Percentiles rank a stretch among this genome's conserved stretches.
phyloP scores from a whole-genome alignment of 2,329 filamentous ascomycete genomes.

The Dothiorella sarmentorum region DNA sequence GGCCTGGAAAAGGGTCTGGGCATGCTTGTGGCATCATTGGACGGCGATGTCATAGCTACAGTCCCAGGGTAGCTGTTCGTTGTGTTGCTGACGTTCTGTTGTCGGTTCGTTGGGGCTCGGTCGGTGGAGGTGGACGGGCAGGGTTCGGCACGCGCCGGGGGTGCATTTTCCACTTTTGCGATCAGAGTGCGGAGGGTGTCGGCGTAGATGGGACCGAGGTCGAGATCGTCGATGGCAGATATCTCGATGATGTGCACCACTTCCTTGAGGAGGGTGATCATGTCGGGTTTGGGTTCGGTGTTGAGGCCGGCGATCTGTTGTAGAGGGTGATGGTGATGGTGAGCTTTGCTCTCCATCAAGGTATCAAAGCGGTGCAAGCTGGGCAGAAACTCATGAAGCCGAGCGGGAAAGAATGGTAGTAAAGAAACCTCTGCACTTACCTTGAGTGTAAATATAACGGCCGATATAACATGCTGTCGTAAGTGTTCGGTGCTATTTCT shows the following conservation, averaged over 20 bases:
- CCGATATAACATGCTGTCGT: background rate
- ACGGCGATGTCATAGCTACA: background rate
- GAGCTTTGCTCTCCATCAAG: no score
- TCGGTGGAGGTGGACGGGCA: background rate
- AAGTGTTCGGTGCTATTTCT: background rate
- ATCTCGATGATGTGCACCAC: constrained; percentile 7
- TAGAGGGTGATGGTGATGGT: no score
- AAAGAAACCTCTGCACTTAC: background rate
- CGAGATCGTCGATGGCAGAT: constrained; percentile 9
- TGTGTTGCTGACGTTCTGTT: background rate
- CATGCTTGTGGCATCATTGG: background rate
- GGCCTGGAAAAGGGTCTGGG: background rate
- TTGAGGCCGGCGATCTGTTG: background rate
- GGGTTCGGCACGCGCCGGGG: background rate
- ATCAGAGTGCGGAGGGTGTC: background rate
- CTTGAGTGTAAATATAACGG: constrained; percentile 1
- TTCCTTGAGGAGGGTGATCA: constrained; percentile 3
- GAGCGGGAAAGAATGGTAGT: background rate
- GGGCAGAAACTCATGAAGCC: no score
- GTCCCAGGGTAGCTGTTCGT: background rate
- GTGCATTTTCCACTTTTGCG: constrained; percentile 4
- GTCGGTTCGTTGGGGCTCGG: background rate
- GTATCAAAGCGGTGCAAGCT: background rate
- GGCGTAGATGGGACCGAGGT: constrained; percentile 9
- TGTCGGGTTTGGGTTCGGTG: constrained; percentile 5